Base-by-base conservation (phyloP, 1,284 basidiomycete genomes). In the Trichosporon faecale region DNA sequence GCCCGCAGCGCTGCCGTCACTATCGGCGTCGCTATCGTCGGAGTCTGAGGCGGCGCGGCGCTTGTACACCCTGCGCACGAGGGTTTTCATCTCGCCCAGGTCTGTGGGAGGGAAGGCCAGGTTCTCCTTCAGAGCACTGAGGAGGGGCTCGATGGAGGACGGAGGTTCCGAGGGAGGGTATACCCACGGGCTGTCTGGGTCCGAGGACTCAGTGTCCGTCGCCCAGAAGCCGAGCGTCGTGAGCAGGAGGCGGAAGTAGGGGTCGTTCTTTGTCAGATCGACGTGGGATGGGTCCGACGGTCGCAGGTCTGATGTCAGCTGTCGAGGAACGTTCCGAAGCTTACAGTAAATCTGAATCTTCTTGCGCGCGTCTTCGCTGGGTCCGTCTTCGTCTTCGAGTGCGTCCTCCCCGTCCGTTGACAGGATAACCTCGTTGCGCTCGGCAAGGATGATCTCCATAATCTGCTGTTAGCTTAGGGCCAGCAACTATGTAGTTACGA, bases 221-320 rank as follows among this genome's bases (percentile, higher is more conserved):
- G 70, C 71, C 55, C 78, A 77, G 68, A 80, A 81, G 1, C 76
- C 70, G 2, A 82, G 70, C 8, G 84, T 75, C 57, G 75, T 77
- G 80, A 95, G 91, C 73, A 98, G 82, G 9, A 97, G 87, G 78
- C 94, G 94, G 72, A 97, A 84, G 68, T 91, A 87, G 3, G 89
- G 85, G 77, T 95, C 89, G 76, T 88, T 90, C 27, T 89, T 90
- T 0, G 90, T 90, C 0, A 91, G 92, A n/a, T 89, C 84, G 5
- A 89, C 89, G 67, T 90, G 88, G 68, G 91, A 89, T 68, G 94
- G 89, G 66, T 84, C 88, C 57, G 89, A 86, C 71, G 91, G 91
- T 11, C 89, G 91, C 61, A 94, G 90, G 67, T 88, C 93, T 94
- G 79, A 0, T 3, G 67, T 72, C 23, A 72, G 44, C 29, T 65